Conservation (phyloP, 1,139 yeast species). For the Pneumocystis sp. region DNA sequence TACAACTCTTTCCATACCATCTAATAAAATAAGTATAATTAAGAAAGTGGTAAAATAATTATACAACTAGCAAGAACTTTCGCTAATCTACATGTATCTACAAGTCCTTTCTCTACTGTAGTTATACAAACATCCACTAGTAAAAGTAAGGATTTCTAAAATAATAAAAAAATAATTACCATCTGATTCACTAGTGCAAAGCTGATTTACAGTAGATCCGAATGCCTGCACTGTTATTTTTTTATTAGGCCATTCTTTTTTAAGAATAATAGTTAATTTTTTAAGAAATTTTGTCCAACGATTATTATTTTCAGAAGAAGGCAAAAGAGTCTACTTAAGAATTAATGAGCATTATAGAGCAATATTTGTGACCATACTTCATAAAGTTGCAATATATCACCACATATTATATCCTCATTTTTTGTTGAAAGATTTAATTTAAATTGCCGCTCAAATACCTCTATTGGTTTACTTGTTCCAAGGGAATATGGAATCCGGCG, state of each 20-base stretch:
- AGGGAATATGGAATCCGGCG: conserved; percentile 16
- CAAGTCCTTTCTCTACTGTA: conserved; percentile 11
- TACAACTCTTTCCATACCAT: conserved; percentile 17
- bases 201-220: conserved; percentile 17
- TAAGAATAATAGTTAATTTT: conserved; percentile 14
- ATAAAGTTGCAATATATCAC: neutral
- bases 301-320: conserved; percentile 1
- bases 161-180: conserved; percentile 1
- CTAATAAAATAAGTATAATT: conserved; percentile 4
- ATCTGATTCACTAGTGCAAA: conserved; percentile 17
- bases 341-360: neutral
- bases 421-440: conserved; percentile 11
- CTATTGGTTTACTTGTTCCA: conserved; percentile 11
- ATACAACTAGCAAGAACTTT: conserved; percentile 14
- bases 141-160: neutral
- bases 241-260: conserved; percentile 16
- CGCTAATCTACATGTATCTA: conserved; percentile 15
- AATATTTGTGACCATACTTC: neutral
- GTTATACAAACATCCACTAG: conserved; percentile 17
- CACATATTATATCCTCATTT: conserved; percentile 7
- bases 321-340: neutral
- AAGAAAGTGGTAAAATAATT: neutral
- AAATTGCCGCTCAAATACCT: conserved; percentile 9
- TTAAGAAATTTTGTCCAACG: conserved; percentile 10
- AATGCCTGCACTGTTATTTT: conserved; percentile 16